Percentiles rank a stretch among this genome's conserved stretches.
These are phyloP conservation scores for Rhodotorula sp. DNA, from an alignment of 1,284 basidiomycete species.

Conservation along the genomic window DNA sequence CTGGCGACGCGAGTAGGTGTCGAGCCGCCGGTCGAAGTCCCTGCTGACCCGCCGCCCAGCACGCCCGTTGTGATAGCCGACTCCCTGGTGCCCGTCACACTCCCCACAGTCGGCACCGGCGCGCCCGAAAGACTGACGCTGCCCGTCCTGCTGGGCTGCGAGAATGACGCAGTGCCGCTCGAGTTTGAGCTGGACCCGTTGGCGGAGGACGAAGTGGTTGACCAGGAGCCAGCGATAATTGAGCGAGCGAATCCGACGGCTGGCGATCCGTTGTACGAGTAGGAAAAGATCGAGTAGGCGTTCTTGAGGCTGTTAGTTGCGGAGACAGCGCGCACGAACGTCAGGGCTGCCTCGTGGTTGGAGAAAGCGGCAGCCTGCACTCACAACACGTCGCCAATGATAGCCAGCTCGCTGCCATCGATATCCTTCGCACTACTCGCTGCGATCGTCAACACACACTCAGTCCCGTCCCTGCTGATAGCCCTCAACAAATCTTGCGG, in stretches of 20 bases:
- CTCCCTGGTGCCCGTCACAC: neutral
- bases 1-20: no score
- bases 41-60: neutral
- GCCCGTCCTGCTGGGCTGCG: neutral
- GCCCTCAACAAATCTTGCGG: constrained; percentile 19
- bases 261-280: constrained; percentile 34
- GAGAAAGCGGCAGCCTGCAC: neutral
- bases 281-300: constrained; percentile 37
- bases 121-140: constrained; percentile 4
- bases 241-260: constrained; percentile 32
- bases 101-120: constrained; percentile 1
- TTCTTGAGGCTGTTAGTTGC: constrained; percentile 12
- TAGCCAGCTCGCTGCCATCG: neutral
- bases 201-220: neutral
- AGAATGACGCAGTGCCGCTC: neutral
- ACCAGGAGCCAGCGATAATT: constrained; percentile 16
- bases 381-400: constrained; percentile 19
- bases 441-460: constrained; percentile 17
- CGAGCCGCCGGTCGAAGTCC: neutral
- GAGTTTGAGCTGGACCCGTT: neutral
- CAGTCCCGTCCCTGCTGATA: constrained; percentile 9
- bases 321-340: neutral
- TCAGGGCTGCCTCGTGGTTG: neutral
- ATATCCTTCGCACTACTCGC: constrained; percentile 12
- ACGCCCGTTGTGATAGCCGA: neutral